Evolutionary conservation across 2,329 filamentous ascomycete species (phyloP).

Genomic region (Metarhizium humberi): DNA sequence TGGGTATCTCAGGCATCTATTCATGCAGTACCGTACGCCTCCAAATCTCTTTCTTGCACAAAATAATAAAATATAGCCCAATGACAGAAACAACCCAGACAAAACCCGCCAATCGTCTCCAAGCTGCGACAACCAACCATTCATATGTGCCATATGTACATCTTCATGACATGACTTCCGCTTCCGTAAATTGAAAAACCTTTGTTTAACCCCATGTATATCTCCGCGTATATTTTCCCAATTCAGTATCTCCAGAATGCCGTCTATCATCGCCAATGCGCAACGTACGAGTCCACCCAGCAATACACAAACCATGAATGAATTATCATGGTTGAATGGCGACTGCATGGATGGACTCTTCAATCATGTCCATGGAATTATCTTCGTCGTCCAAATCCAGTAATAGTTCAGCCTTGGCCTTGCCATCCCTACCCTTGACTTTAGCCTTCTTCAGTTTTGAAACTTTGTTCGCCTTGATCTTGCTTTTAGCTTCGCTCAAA

Average conservation of each 20-base stretch:
- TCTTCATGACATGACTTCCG: background rate
- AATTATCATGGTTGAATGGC: background rate
- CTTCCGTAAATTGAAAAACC: background rate
- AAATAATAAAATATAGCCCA: background rate
- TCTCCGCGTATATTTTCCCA: background rate
- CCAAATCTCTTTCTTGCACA: background rate
- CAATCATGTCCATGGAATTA: conserved; percentile 4
- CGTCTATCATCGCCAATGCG: background rate
- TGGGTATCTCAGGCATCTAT: background rate
- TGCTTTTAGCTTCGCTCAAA: conserved; percentile 9
- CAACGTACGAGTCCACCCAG: background rate
- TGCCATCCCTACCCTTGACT: conserved; percentile 1
- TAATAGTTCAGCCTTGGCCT: background rate
- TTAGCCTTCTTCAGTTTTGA: conserved; percentile 7
- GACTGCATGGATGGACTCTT: conserved; percentile 1
- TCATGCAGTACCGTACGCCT: background rate
- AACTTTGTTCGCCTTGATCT: conserved; percentile 6
- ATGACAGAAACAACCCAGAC: background rate
- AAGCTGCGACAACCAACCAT: background rate
- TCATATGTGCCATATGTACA: background rate
- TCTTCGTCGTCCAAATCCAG: background rate
- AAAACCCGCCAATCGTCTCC: background rate
- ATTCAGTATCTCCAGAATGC: background rate
- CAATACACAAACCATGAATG: background rate
- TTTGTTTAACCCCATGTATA: background rate